Evolutionary conservation across 2,329 filamentous ascomycete species (phyloP), one percentile per base, ranked within the genome.

Genomic region (Tolypocladium cylindrosporum): DNA sequence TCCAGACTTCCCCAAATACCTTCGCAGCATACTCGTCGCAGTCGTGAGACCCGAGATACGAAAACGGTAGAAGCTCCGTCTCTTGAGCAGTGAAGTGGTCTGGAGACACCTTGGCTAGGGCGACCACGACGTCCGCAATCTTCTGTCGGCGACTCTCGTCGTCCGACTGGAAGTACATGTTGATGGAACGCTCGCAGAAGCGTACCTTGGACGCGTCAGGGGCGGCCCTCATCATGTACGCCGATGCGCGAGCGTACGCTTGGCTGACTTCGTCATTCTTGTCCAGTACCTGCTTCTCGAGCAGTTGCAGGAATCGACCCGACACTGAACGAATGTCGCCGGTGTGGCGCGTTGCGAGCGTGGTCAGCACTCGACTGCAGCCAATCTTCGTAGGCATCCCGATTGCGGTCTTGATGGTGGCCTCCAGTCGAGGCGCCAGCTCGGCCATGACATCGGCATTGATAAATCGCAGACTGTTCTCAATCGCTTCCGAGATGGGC

Each of bases 311-410:
- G 66, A 97, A 91, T 10, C 81, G 78, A 61, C 89, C 84, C 14
- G 90, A 87, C 66, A 92, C 86, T 0, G 89, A 86, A 42, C 81
- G 82, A 71, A 97, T 90, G 37, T 92, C 77, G 42, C 86, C 80
- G 41, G 83, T 84, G 62, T 93, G 89, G 14, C 91, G 84, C 55
- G 92, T 93, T 55, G 90, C 89, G 9, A 99, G 79, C 0, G 90
- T 92, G 9, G 90, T 88, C 39, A 99, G 79, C 2, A 97, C 86
- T 57, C 91, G 85, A 62, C 88, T 89, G 67, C 91, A 95, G 42
- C 91, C 94, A 54, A 97, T 88, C 75, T 97, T 97, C 0, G 91
- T 95, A 2, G 93, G 93, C 74, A 97, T 86, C 1, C 92, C 93
- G 42, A 99, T 86, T 1, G 92, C 90, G 34, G 82, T 86, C 69